A percentile compares a stretch with the other conserved stretches of the same genome.
These are phyloP conservation scores for Aureobasidium mangrovei DNA, from an alignment of 2,329 filamentous ascomycete genomes.

Conservation along the genomic window DNA sequence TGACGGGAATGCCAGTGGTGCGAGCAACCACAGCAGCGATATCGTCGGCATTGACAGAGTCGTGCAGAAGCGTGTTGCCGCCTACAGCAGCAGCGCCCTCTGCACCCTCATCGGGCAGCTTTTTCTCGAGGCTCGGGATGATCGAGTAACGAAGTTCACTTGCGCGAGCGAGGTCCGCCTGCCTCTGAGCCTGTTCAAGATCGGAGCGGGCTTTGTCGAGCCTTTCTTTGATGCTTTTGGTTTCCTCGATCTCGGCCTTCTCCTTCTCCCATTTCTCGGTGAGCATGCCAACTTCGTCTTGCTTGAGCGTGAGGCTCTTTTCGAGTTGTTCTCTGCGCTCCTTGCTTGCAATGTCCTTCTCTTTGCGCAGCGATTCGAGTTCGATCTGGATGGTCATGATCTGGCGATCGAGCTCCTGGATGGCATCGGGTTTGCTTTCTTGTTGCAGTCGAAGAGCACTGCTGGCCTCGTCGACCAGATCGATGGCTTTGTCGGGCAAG, in stretches of 20 bases:
- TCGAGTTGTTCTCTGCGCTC: conserved; percentile 84
- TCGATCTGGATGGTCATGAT: conserved; percentile 98
- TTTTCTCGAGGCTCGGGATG: conserved; percentile 72
- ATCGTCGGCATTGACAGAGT: conserved; percentile 90
- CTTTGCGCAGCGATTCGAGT: conserved; percentile 85
- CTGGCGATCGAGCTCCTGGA: conserved; percentile 82
- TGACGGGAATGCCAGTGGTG: conserved; percentile 85
- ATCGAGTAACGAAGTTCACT: conserved; percentile 81
- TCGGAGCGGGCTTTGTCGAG: conserved; percentile 78
- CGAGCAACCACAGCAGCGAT: conserved; percentile 87
- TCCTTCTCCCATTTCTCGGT: conserved; percentile 87
- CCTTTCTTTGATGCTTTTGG: conserved; percentile 83
- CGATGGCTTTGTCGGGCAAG: conserved; percentile 93
- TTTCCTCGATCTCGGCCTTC: conserved; percentile 69
- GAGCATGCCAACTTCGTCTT: conserved; percentile 65
- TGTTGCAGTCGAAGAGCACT: conserved; percentile 85
- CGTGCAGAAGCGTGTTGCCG: conserved; percentile 61
- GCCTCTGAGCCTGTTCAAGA: conserved; percentile 76
- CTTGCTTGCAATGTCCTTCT: conserved; percentile 80
- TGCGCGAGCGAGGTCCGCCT: conserved; percentile 83
- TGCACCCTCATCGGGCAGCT: conserved; percentile 65
- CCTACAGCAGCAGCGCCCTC: conserved; percentile 37
- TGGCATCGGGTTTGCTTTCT: conserved; percentile 92
- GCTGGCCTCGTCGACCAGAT: conserved; percentile 91
- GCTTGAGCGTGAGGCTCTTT: conserved; percentile 62